phyloP scores from a whole-genome alignment of 371 early-diverging fungal genomes.

The Circinella umbellata region DNA sequence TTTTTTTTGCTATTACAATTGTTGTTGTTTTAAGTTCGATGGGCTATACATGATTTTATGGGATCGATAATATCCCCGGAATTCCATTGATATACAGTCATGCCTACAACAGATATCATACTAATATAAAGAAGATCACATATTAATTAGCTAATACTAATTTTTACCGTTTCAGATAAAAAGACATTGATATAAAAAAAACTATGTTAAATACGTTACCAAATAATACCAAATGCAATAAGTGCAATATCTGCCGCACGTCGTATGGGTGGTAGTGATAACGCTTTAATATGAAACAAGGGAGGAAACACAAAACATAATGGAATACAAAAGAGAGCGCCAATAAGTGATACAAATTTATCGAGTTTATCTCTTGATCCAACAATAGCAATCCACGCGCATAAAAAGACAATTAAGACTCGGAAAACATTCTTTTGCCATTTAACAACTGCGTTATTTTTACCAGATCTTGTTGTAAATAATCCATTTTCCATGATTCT shows the following conservation, averaged over 20 bases:
- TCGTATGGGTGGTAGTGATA: conserved; percentile 48
- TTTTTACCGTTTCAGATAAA: neutral
- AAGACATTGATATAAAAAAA: neutral
- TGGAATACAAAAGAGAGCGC: conserved; percentile 64
- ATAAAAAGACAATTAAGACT: conserved; percentile 60
- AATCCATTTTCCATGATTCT: conserved; percentile 83
- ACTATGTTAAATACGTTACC: neutral
- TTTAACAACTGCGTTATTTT: conserved; percentile 71
- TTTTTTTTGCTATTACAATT: neutral
- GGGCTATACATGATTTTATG: conserved; percentile 44
- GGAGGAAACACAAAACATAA: conserved; percentile 85
- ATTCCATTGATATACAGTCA: conserved; percentile 48
- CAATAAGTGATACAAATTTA: conserved; percentile 85
- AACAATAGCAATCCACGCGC: conserved; percentile 75
- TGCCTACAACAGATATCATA: conserved; percentile 34
- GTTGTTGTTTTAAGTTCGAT: conserved; percentile 27
- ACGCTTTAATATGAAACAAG: conserved; percentile 76
- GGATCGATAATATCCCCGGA: conserved; percentile 48
- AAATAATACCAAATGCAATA: conserved; percentile 73
- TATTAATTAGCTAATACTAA: too few species aligned
- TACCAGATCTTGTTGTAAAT: conserved; percentile 69
- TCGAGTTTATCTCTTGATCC: conserved; percentile 79
- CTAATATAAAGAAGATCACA: neutral
- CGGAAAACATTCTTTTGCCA: conserved; percentile 91
- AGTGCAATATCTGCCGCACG: conserved; percentile 56